Base-by-base conservation (phyloP, 108 stramenopile species). In the Craspedostauros australis region DNA sequence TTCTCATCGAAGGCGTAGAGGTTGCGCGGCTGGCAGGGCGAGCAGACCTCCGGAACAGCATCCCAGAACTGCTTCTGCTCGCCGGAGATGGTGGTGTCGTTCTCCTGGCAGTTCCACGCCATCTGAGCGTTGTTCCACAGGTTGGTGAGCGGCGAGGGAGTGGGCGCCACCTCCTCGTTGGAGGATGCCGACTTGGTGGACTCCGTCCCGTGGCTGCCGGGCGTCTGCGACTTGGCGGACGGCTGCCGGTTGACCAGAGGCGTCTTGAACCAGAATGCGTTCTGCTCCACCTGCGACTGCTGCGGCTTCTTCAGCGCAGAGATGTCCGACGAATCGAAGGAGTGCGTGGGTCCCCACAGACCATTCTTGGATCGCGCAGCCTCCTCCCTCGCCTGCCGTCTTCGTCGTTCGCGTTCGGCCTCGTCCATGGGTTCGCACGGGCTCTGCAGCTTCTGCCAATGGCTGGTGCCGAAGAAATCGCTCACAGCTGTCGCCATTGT, bases 331-430 rank as follows among this genome's bases (percentile, higher is more conserved):
- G n/a, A 44, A 47, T 57, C 57, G 26, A 46, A 23, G 18, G 57
- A 59, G 54, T 68, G 66, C 3, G 52, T 60, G 11, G 66, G 66
- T 20, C 66, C 66, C 66, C 66, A 68, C 18, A 25, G 25, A 5
- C 47, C 46, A 22, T 29, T 38, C 16, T 60, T 60, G 16, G 58
- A 54, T 54, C 27, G 44, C 19, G 66, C 34, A 2, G 50, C 47
- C 3, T 28, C 41, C 28, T 66, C 39, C 51, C 65, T 25, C 3
- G 46, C 28, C 16, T 64, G 47, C 8, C 64, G 64, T 19, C 32
- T 37, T 23, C 64, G 54, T 27, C 49, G 39, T 14, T 18, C 39
- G n/a, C n/a, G n/a, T n/a, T n/a, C n/a, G n/a, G n/a, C n/a, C n/a
- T n/a, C n/a, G n/a, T n/a, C n/a, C n/a, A n/a, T n/a, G n/a, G n/a